Conservation (phyloP, 768 basidiomycete species). For the Boletus tylopilopsis region DNA sequence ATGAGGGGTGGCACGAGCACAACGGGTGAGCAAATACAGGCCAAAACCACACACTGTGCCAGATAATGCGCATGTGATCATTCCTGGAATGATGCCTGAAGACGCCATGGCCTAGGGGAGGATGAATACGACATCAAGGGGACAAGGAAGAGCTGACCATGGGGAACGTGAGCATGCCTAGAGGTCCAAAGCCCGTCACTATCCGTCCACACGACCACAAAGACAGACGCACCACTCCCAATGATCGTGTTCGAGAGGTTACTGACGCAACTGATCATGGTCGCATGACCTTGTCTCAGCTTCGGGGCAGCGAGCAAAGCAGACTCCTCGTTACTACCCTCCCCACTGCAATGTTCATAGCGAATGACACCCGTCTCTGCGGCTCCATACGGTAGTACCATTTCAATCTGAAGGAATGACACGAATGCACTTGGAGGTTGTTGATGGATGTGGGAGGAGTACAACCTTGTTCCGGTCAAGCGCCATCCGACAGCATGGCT, state of each 20-base stretch:
- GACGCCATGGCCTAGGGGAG: constrained; percentile 77
- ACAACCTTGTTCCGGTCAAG: too few species aligned
- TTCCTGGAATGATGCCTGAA: constrained; percentile 84
- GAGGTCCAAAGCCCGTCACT: background rate
- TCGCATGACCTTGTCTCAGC: constrained; percentile 62
- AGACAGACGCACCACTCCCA: constrained; percentile 64
- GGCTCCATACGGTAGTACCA: constrained; percentile 70
- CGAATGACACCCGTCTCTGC: constrained; percentile 34
- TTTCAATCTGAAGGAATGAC: constrained; percentile 40
- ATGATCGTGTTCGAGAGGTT: constrained; percentile 90
- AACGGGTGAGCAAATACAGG: constrained; percentile 81
- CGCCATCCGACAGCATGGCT: too few species aligned
- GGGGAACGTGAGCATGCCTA: constrained; percentile 88
- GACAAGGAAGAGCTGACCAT: constrained; percentile 43
- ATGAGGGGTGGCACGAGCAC: constrained; percentile 72
- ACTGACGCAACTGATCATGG: constrained; percentile 62
- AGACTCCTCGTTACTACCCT: constrained; percentile 46
- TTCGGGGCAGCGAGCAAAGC: constrained; percentile 45
- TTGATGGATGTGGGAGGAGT: background rate
- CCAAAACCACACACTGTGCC: constrained; percentile 78
- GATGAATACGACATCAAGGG: background rate
- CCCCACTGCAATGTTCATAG: constrained; percentile 4
- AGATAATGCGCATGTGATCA: constrained; percentile 82
- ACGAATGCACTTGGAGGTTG: too few species aligned
- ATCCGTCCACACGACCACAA: background rate